Base-by-base conservation (phyloP, 139 green algal genomes). In the Coelastrella sp. region DNA sequence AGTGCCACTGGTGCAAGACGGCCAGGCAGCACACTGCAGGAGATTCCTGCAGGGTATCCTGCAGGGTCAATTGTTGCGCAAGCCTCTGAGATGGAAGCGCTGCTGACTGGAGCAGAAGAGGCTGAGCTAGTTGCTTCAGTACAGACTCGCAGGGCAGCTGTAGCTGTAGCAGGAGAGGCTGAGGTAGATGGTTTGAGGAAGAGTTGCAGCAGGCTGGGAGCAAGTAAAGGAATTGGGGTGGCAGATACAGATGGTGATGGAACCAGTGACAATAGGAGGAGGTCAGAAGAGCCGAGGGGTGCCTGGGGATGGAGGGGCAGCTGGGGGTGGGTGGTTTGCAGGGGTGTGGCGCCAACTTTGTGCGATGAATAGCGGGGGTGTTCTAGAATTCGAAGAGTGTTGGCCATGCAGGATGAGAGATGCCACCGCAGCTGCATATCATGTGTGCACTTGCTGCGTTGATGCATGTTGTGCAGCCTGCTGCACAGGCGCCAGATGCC, bases 331-430 rank as follows among this genome's bases (percentile, higher is more conserved):
- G 35, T 80, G 79, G 23, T 66, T 83, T 32, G 67, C 53, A 91
- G 2, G 89, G 89, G 15, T 92, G 89, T 48, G 89, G 89, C 4
- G 89, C 89, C 2, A 92, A 92, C 69, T 92, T 60, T 51, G 69
- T 82, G 15, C 35, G 81, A n/a, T n/a, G n/a, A n/a, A n/a, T n/a
- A n/a, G n/a, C n/a, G n/a, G n/a, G n/a, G n/a, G n/a, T n/a, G n/a
- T n/a, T n/a, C n/a, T n/a, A n/a, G n/a, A n/a, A n/a, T n/a, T n/a
- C n/a, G n/a, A n/a, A n/a, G n/a, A n/a, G n/a, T n/a, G n/a, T n/a
- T n/a, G n/a, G n/a, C n/a, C n/a, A n/a, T n/a, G n/a, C n/a, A n/a
- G n/a, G n/a, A n/a, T n/a, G n/a, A n/a, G n/a, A n/a, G n/a, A n/a
- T n/a, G n/a, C n/a, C n/a, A n/a, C n/a, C n/a, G n/a, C n/a, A n/a